These are phyloP conservation scores for Tanacetum coccineum DNA, from an alignment of 129 eudicot species.

Conservation along the genomic window DNA sequence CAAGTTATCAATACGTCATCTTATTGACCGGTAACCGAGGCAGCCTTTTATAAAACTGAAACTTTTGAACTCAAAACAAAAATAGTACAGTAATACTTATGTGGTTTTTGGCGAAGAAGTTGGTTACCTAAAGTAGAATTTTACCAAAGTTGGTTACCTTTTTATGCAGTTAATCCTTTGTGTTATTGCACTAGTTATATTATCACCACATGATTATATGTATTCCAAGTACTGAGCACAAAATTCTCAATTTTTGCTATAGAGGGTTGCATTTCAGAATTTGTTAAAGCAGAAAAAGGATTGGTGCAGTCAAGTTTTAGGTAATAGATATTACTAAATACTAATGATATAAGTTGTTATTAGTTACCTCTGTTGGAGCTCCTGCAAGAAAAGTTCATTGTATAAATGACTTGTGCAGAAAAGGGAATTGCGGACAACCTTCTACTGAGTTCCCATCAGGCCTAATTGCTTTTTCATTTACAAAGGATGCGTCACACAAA, in stretches of 20 bases:
- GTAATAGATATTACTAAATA: conserved; percentile 26
- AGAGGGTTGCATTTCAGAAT: conserved; percentile 30
- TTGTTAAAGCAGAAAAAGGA: conserved; percentile 22
- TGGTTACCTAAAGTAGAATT: too few species aligned
- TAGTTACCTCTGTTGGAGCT: conserved; percentile 12
- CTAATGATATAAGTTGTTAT: neutral
- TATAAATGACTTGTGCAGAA: conserved; percentile 35
- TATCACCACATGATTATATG: neutral
- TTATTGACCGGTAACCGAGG: too few species aligned
- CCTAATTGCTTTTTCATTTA: conserved; percentile 40
- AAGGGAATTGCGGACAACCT: conserved; percentile 30
- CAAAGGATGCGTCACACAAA: conserved; percentile 37
- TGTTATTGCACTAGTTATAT: too few species aligned
- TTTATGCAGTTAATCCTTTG: too few species aligned
- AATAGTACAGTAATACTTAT: too few species aligned
- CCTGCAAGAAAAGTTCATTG: conserved; percentile 10
- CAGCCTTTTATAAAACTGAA: too few species aligned
- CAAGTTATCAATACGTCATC: too few species aligned
- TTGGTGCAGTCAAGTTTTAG: conserved; percentile 34
- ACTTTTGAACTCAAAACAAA: too few species aligned
- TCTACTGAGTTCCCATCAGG: conserved; percentile 33
- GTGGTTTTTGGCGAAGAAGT: too few species aligned
- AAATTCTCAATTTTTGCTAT: conserved; percentile 6
- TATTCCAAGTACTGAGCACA: conserved; percentile 18
- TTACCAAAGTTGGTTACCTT: too few species aligned